Evolutionary conservation across 257 asterid genomes (phyloP).

Genomic region (Solanum tarapatanum): DNA sequence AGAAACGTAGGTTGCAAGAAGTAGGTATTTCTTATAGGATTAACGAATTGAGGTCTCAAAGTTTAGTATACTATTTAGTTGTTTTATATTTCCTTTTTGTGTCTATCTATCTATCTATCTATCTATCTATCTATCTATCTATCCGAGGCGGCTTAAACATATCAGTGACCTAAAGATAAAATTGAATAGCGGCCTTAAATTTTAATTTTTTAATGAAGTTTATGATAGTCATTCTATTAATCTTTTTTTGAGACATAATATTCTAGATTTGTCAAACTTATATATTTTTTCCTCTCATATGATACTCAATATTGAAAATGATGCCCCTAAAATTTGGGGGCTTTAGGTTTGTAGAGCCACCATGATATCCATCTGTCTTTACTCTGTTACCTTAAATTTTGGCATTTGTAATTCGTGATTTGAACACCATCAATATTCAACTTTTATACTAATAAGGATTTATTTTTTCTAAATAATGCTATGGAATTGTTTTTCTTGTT

Average conservation of each 20-base stretch:
- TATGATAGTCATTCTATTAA: not conserved
- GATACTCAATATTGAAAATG: not conserved
- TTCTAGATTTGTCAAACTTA: too few species aligned
- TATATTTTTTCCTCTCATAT: too few species aligned
- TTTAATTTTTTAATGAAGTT: too few species aligned
- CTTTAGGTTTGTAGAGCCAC: not conserved
- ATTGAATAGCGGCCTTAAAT: not conserved
- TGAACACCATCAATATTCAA: not conserved
- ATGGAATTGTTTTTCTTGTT: not conserved
- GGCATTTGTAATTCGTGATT: not conserved
- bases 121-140: too few species aligned
- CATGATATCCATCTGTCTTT: not conserved
- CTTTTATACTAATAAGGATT: not conserved
- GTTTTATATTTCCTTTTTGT: too few species aligned
- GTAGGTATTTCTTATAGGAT: not conserved
- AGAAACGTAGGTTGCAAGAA: not conserved
- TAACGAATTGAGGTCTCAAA: not conserved
- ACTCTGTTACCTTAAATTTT: too few species aligned
- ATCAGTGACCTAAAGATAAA: too few species aligned
- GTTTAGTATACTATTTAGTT: not conserved
- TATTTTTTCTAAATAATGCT: not conserved
- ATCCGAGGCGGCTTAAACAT: not conserved
- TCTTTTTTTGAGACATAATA: not conserved
- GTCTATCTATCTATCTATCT: not conserved
- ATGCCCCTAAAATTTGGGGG: not conserved